These are phyloP conservation scores for Coniosporium tulheliwenetii DNA, from an alignment of 2,329 filamentous ascomycete genomes.

Conservation along the genomic window DNA sequence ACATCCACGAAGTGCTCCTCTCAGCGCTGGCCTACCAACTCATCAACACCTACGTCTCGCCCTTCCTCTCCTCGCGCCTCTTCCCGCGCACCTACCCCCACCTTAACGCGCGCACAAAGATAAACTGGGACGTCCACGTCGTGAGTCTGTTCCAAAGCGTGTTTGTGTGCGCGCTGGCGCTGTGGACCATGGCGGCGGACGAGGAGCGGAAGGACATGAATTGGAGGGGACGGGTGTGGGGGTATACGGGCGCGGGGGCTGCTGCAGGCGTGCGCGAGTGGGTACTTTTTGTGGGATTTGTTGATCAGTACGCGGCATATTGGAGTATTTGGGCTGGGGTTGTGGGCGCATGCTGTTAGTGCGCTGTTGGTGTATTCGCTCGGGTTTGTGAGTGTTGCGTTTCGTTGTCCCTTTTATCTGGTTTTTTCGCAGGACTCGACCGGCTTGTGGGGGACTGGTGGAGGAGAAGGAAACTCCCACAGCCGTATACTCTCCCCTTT, in stretches of 20 bases:
- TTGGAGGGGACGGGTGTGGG: constrained; percentile 56
- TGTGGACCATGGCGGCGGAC: constrained; percentile 58
- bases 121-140: constrained; percentile 78
- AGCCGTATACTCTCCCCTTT: too few relatives aligned
- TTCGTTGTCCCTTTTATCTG: neutral
- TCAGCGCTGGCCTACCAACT: constrained; percentile 53
- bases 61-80: constrained; percentile 44
- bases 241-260: constrained; percentile 61
- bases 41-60: constrained; percentile 52
- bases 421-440: too few relatives aligned
- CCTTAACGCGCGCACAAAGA: constrained; percentile 45
- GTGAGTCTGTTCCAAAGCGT: constrained; percentile 68
- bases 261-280: constrained; percentile 60
- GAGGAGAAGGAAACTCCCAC: too few relatives aligned
- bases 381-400: constrained; percentile 52
- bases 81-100: constrained; percentile 48
- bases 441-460: too few relatives aligned
- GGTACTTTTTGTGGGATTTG: constrained; percentile 78
- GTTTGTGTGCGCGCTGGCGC: constrained; percentile 55
- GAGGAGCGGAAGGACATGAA: constrained; percentile 51
- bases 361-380: constrained; percentile 61
- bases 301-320: constrained; percentile 52
- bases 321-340: constrained; percentile 58
- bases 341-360: constrained; percentile 61
- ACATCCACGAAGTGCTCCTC: constrained; percentile 61